phyloP scores from a whole-genome alignment of 768 basidiomycete species.

The Piloderma croceum region DNA sequence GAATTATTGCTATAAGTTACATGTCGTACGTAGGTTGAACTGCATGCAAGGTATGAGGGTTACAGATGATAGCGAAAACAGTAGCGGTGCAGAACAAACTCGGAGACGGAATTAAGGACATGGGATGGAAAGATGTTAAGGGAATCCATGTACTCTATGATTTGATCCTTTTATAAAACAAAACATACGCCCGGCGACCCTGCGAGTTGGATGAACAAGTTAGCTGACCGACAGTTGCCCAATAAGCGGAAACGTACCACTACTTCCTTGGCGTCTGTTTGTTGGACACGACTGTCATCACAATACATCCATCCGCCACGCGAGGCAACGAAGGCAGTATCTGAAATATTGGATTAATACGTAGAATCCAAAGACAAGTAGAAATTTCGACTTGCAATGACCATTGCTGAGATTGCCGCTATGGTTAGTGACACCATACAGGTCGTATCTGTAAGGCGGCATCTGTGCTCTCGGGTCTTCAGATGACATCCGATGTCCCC shows the following conservation, averaged over 20 bases:
- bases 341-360: conserved; percentile 39
- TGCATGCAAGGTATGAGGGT: conserved; percentile 1
- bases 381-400: conserved; percentile 65
- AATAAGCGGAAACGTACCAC: conserved; percentile 51
- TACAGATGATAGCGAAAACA: conserved; percentile 8
- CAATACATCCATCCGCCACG: conserved; percentile 88
- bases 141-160: conserved; percentile 29
- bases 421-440: conserved; percentile 96
- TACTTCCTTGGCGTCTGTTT: conserved; percentile 72
- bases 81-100: conserved; percentile 15
- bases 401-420: conserved; percentile 91
- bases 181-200: conserved; percentile 66
- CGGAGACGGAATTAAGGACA: conserved; percentile 16
- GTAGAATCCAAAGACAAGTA: conserved; percentile 1
- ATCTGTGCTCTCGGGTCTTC: conserved; percentile 77
- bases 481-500: conserved; percentile 33
- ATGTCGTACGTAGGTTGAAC: conserved; percentile 24
- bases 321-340: conserved; percentile 89
- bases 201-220: conserved; percentile 37
- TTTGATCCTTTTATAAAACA: conserved; percentile 66
- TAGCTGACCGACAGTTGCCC: conserved; percentile 1
- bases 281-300: conserved; percentile 84
- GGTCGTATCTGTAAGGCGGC: conserved; percentile 89
- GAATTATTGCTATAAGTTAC: conserved; percentile 33
- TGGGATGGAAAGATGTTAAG: conserved; percentile 8